Conservation (phyloP, 164 flowering plant genomes). For the Vitis labrusca region DNA sequence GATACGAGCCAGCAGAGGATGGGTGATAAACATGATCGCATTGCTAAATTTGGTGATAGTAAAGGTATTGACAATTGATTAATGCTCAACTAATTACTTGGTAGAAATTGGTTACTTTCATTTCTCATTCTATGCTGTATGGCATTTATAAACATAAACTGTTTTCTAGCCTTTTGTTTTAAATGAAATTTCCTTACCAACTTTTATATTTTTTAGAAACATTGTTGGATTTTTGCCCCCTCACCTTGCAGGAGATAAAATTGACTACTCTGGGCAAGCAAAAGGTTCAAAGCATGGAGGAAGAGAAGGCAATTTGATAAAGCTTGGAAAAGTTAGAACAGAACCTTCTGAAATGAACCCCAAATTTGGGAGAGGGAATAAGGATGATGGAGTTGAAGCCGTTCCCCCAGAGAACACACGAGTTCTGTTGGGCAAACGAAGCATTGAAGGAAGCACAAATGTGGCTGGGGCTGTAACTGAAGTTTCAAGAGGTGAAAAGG, state of each 20-base stretch:
- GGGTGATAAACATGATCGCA: constrained; percentile 32
- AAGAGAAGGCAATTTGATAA: constrained; percentile 49
- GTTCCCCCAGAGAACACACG: constrained; percentile 28
- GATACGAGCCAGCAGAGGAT: constrained; percentile 38
- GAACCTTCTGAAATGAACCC: constrained; percentile 39
- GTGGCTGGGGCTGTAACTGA: constrained; percentile 28
- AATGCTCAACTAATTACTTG: neutral
- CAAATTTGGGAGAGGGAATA: constrained; percentile 29
- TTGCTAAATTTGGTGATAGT: constrained; percentile 28
- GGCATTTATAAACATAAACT: neutral
- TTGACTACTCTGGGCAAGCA: constrained; percentile 26
- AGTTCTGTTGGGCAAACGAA: constrained; percentile 35
- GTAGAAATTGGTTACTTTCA: neutral
- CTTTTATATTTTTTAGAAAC: neutral
- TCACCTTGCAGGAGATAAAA: constrained; percentile 39
- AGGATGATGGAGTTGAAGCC: constrained; percentile 31
- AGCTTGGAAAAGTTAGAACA: constrained; percentile 49
- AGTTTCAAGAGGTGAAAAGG: constrained; percentile 36
- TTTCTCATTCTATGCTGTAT: neutral
- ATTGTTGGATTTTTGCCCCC: neutral
- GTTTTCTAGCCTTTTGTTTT: neutral
- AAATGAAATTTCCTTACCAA: neutral
- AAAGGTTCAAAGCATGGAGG: constrained; percentile 35
- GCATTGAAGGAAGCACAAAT: constrained; percentile 28
- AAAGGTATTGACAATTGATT: constrained; percentile 22